These are phyloP conservation scores for Candolleomyces aberdarensis DNA, from an alignment of 768 basidiomycete genomes.

Conservation along the genomic window DNA sequence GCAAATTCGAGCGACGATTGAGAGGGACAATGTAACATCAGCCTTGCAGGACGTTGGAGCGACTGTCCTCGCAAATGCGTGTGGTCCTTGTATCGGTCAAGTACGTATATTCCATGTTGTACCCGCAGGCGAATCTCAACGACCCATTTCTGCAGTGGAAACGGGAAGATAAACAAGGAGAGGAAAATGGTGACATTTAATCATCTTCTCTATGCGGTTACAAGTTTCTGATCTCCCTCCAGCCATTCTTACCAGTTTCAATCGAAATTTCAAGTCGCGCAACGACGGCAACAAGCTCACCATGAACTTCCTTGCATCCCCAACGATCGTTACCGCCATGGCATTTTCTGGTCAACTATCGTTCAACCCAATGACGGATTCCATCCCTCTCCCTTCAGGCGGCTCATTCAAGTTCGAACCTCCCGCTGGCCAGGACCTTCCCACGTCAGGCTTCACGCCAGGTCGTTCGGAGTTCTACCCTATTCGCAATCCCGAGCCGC, in stretches of 20 bases:
- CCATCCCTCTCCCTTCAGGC: slow-evolving; percentile 63
- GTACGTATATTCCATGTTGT: slow-evolving; percentile 30
- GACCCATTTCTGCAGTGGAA: slow-evolving; percentile 66
- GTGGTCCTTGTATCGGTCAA: slow-evolving; percentile 98
- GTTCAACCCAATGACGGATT: slow-evolving; percentile 91
- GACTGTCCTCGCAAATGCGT: slow-evolving; percentile 93
- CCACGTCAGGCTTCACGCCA: slow-evolving; percentile 74
- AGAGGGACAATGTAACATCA: slow-evolving; percentile 85
- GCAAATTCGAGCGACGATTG: slow-evolving; percentile 96
- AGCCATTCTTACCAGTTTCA: slow-evolving; percentile 98
- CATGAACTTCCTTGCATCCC: slow-evolving; percentile 98
- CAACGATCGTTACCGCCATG: slow-evolving; percentile 96
- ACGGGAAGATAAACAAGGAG: slow-evolving; percentile 78
- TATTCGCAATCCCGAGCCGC: slow-evolving; percentile 64
- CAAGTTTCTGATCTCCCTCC: slow-evolving; percentile 5
- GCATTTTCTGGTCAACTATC: slow-evolving; percentile 90
- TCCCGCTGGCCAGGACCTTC: slow-evolving; percentile 83
- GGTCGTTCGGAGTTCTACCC: slow-evolving; percentile 81
- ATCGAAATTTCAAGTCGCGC: slow-evolving; percentile 84
- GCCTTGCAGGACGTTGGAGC: slow-evolving; percentile 89
- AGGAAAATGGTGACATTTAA: slow-evolving; percentile 75
- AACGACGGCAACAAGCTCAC: slow-evolving; percentile 95
- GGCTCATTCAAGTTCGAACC: slow-evolving; percentile 80
- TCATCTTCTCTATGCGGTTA: neutral
- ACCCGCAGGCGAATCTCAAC: neutral